Evolutionary conservation across 768 basidiomycete genomes (phyloP), one percentile per base, ranked within the genome.

Genomic region (Collybiopsis luxurians): DNA sequence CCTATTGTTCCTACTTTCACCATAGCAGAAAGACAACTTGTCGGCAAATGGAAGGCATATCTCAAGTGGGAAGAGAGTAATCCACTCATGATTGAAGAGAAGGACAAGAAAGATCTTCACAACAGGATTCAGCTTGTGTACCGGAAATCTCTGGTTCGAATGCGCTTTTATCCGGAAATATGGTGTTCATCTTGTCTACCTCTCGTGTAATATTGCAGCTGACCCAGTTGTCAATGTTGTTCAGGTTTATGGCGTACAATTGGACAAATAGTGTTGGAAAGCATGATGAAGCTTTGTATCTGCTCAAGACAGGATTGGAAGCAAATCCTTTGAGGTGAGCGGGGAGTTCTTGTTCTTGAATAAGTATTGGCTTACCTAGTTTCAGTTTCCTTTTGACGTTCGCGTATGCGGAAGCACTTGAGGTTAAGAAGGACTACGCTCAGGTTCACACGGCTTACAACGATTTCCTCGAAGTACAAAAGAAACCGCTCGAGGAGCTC

Each of bases 41-140:
- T 94, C n/a, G 84, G 86, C 23, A 82, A 84, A 24, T 99, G 97
- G 97, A 92, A 92, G 65, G 77, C 81, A 1, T 98, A 98, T 68
- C 73, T 98, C 36, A 94, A 94, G 64, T 98, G 91, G 90, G 96
- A 99, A 71, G 92, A 96, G 69, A 81, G 80, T 61, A 98, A 99
- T 66, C 96, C 95, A 0, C 80, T 98, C 52, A 92, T 94, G 70
- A 83, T 98, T 39, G 93, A 95, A 60, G 90, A 91, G 51, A 87
- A 85, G 65, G 93, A 96, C 63, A 79, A 81, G 59, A 71, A 76
- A 1, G 79, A 80, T 7, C 71, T 97, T 38, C 77, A 86, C 47
- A 79, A 76, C 4, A 80, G 97, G 24, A 78, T 98, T 11, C 85
- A 86, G 64, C 84, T 86, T 44, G 90, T 92, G 19, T 93, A 97